Base-by-base conservation (phyloP, 352 stramenopile genomes). In the Phytophthora cactorum region DNA sequence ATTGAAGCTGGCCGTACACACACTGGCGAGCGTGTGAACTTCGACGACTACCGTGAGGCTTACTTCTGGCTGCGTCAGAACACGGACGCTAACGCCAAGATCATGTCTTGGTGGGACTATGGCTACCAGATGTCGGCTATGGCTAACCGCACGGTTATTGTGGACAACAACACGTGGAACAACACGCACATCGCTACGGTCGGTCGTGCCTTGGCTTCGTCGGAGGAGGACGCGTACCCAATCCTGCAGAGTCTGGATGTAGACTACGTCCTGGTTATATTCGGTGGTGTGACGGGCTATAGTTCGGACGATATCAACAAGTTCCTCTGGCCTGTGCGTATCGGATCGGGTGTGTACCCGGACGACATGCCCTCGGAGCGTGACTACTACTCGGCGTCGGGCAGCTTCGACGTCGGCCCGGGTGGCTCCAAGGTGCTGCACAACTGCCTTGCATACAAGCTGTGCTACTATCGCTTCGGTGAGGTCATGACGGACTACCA, bases 31-130 rank as follows among this genome's bases (percentile, higher is more conserved):
- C 85, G 88, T 45, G 81, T 97, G 34, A 94, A 97, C 62, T 96
- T 97, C 43, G 97, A 99, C 73, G 97, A 99, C 78, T 99, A 99
- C 83, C 92, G 97, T 46, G 97, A 99, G 75, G 96, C 95, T 10
- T 96, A 95, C 76, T 96, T 90, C 65, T 96, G 88, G 88, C 66
- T 96, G 60, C 75, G 88, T 14, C 86, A 97, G 74, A 98, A 98
- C 78, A 98, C 92, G 34, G 76, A 89, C 29, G 89, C 83, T 36
- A 79, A 97, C 62, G 82, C 85, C 39, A 94, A 93, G 76, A 90
- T 97, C 57, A 81, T 97, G 77, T 81, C 86, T 54, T 97, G 91
- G 91, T 97, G 91, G 91, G 90, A 97, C 76, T 97, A 97, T 66
- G 90, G 90, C 46, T 97, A 96, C 66, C 91, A 98, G 74, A 97